Conservation (phyloP, 2,329 filamentous ascomycete genomes). For the Neospermospora avenae region DNA sequence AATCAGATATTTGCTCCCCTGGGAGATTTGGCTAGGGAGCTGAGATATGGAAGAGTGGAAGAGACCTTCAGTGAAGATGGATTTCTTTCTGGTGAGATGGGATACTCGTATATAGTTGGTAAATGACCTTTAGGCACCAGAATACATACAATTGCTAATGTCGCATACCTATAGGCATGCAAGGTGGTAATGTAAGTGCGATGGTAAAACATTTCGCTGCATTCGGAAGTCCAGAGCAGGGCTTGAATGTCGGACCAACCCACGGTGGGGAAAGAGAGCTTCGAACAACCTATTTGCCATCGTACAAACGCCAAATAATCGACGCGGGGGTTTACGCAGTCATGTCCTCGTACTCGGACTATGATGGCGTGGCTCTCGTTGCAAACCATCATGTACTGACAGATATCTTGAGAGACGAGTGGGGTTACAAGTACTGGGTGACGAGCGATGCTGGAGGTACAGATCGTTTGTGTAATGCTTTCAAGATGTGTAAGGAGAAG, state of each 20-base stretch:
- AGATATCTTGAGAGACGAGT: slow-evolving; percentile 66
- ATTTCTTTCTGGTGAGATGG: slow-evolving; percentile 65
- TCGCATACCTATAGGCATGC: slow-evolving; percentile 59
- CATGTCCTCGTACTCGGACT: slow-evolving; percentile 74
- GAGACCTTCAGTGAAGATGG: slow-evolving; percentile 70
- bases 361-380: slow-evolving; percentile 68
- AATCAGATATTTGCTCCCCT: slow-evolving; percentile 73
- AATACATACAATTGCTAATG: no score
- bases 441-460: slow-evolving; percentile 68
- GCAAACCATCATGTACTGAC: slow-evolving; percentile 64
- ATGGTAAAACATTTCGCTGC: slow-evolving; percentile 76
- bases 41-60: slow-evolving; percentile 70
- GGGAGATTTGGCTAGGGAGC: slow-evolving; percentile 66
- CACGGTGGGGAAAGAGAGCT: slow-evolving; percentile 53
- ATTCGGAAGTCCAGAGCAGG: slow-evolving; percentile 67
- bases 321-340: slow-evolving; percentile 65
- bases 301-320: slow-evolving; percentile 68
- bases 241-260: slow-evolving; percentile 61
- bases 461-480: slow-evolving; percentile 61
- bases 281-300: slow-evolving; percentile 52
- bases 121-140: slow-evolving; percentile 44
- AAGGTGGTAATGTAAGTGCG: slow-evolving; percentile 62
- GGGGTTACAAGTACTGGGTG: slow-evolving; percentile 68
- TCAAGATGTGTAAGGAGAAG: slow-evolving; percentile 58
- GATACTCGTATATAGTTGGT: slow-evolving; percentile 56